Evolutionary conservation across 2,329 filamentous ascomycete genomes (phyloP), one percentile per base, ranked within the genome.

Genomic region (Chrysoporthe puriensis): DNA sequence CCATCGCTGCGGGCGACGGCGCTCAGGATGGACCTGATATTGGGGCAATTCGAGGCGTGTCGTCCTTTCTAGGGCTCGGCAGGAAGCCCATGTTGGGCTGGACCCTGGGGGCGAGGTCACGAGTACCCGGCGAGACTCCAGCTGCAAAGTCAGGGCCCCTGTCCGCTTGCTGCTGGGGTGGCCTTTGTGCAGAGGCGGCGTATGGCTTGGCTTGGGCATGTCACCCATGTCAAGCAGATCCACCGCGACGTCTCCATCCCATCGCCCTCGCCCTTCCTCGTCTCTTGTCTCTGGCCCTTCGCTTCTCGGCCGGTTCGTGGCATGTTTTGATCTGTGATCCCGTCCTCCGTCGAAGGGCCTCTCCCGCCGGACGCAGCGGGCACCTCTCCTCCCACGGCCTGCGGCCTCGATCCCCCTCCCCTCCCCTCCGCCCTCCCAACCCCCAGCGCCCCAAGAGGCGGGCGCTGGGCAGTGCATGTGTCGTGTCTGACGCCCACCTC

Each of bases 151-250:
- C 44, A 56, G 59, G 54, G 43, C 60, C 63, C 56, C 43, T 48
- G 63, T 50, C 9, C 26, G n/a, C 44, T 66, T 58, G 44, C 52
- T 60, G 57, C 67, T 59, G 62, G 62, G 68, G 68, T 67, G 62
- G 62, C 36, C 66, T 63, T 69, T 63, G 65, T 69, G 64, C 67
- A 69, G 67, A 65, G 67, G 67, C 66, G 64, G 64, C 64, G 67
- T 63, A 68, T 58, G 62, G 64, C 48, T 64, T 64, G 54, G 57
- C 21, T 60, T 32, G 57, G 44, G 57, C 57, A 44, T 60, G 36
- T 60, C 57, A 60, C 48, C 62, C 67, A 56, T 62, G 63, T 67
- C 62, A 52, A 67, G 44, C 46, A 66, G 66, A 64, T 60, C 64
- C 67, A 67, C 67, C 61, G 64, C 50, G 62, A 67, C 65, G 52